Evolutionary conservation across 345 rosid genomes (phyloP), one percentile per base, ranked within the genome.

Genomic region (Draba incana): DNA sequence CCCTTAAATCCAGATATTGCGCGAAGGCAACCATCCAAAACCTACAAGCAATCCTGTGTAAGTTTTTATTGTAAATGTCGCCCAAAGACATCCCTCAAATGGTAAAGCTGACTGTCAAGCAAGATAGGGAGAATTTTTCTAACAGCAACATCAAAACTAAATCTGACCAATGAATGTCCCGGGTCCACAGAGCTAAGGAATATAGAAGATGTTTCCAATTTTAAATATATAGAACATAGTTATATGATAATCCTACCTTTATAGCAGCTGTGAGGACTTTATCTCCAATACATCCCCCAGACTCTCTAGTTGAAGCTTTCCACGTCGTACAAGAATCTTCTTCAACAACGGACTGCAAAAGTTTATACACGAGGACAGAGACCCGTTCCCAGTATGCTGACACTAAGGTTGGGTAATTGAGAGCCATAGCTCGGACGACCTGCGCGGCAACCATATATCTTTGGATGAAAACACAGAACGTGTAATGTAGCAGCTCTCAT

Each of bases 1-100:
- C 97, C 98, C 78, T 81, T 88, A 75, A 83, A 90, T 79, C 97
- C 98, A 87, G 88, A 88, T 76, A 86, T 72, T 51, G 92, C 97
- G 62, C 97, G 89, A 72, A 93, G 94, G 73, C 85, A 84, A 68
- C 84, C 94, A 81, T 93, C 98, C 81, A 90, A 80, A 59, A 88
- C 97, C 97, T 93, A 83, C 56, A 71, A 71, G 57, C 48, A 71
- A 38, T 48, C 30, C 53, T 46, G 57, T 33, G 56, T 52, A 66
- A 74, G 50, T 74, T 59, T 41, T 66, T 59, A 43, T 5, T 57
- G 33, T 35, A 49, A 5, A 57, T 1, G n/a, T 65, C 30, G 53
- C 66, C 60, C 45, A 12, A 64, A 57, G 59, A 64, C 39, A 42
- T 24, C 12, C 65, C 50, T 72, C 38, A 59, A 45, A 42, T 23